Evolutionary conservation across 495 filamentous ascomycete species (phyloP).

Genomic region (Aspergillus coremiiformis): DNA sequence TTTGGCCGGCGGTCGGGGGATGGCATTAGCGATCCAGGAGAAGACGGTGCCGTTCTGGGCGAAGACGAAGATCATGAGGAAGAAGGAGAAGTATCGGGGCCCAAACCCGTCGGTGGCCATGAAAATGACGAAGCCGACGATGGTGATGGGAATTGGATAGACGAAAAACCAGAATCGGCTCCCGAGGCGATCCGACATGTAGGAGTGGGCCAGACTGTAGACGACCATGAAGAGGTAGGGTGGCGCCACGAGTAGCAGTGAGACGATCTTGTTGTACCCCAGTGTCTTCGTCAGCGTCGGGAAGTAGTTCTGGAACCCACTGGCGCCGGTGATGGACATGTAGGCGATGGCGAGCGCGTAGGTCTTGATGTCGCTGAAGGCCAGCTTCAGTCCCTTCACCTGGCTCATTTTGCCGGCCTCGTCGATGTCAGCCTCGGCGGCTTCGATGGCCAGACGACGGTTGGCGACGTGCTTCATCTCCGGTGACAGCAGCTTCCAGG

Average conservation of each 20-base stretch:
- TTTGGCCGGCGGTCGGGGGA: constrained; percentile 47
- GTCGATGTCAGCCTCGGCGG: constrained; percentile 43
- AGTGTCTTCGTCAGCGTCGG: constrained; percentile 42
- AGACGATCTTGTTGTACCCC: constrained; percentile 32
- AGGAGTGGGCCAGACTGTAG: constrained; percentile 39
- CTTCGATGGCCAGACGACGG: constrained; percentile 41
- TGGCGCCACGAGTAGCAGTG: constrained; percentile 45
- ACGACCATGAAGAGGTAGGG: constrained; percentile 51
- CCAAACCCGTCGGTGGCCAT: constrained; percentile 42
- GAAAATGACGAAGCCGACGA: constrained; percentile 45
- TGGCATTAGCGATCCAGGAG: constrained; percentile 47
- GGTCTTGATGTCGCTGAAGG: constrained; percentile 46
- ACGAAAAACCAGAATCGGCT: constrained; percentile 48
- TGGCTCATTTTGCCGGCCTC: constrained; percentile 42
- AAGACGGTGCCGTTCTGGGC: constrained; percentile 46
- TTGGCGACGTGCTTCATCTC: constrained; percentile 46
- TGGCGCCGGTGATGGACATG: constrained; percentile 45
- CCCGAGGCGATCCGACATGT: constrained; percentile 36
- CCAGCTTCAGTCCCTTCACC: constrained; percentile 42
- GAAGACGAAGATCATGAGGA: constrained; percentile 49
- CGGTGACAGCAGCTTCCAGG: constrained; percentile 36
- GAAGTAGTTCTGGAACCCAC: constrained; percentile 52
- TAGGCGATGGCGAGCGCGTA: constrained; percentile 43
- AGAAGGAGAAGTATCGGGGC: constrained; percentile 46
- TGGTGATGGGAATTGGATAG: constrained; percentile 44